Evolutionary conservation across 1,139 yeast genomes (phyloP), one percentile per base, ranked within the genome.

Genomic region (Saccharomycopsis crataegensis): DNA sequence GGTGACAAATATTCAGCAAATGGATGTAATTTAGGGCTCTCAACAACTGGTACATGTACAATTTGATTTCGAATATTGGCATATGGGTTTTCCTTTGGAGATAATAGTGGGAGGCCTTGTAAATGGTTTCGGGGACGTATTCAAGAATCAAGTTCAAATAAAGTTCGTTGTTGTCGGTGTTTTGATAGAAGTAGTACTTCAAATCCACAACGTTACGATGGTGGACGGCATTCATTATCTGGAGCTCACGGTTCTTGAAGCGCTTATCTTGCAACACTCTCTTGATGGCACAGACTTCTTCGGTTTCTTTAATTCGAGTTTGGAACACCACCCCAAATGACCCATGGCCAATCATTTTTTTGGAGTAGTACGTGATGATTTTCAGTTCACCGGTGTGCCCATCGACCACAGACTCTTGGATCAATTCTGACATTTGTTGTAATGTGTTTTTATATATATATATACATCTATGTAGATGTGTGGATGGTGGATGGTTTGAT

Each of bases 291-390:
- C 94, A 96, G 50, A 73, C 72, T 64, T 84, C 88, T 58, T 86
- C 83, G 41, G 86, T 76, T 32, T 95, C 93, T 60, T 80, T 69
- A 48, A 93, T 76, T 58, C 80, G 83, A 8, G 96, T 89, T 64
- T 89, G 95, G 67, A 89, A 90, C 34, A 93, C 99, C 38, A 90
- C 93, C 5, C 99, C 99, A 73, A 93, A 93, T 22, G 98, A 90
- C 14, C 99, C 99, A 69, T 89, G 96, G 16, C 99, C 99, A 51
- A 91, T 96, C 76, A 91, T 91, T 64, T 87, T 82, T 56, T 82
- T 79, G 65, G 83, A 88, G 37, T 88, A 80, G 70, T 85, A 86
- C 58, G 78, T 79, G 57, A 87, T 75, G 54, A 78, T 78, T 56
- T 76, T 76, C 43, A 74, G 64, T 60, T 80, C 83, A 57, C 87